phyloP scores from a whole-genome alignment of 768 basidiomycete genomes.

The Boletus subparvulus region DNA sequence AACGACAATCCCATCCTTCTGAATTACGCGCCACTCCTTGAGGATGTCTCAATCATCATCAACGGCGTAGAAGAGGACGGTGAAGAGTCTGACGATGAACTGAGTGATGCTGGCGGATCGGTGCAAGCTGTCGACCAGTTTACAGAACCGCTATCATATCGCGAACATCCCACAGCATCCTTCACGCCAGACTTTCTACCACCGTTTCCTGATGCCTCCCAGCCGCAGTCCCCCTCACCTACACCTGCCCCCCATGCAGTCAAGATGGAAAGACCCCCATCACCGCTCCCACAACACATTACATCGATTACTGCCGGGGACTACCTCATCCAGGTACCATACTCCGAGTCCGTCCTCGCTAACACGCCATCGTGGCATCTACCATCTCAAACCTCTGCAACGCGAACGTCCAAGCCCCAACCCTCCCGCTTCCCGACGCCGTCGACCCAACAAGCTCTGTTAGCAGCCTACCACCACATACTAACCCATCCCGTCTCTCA shows the following conservation, averaged over 20 bases:
- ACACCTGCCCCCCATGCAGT: slow-evolving; percentile 34
- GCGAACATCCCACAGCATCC: slow-evolving; percentile 32
- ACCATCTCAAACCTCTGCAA: slow-evolving; percentile 41
- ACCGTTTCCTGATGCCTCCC: slow-evolving; percentile 33
- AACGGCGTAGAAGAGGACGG: slow-evolving; percentile 32
- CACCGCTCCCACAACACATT: slow-evolving; percentile 45
- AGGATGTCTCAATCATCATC: slow-evolving; percentile 8
- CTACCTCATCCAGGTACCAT: slow-evolving; percentile 70
- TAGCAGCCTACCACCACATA: slow-evolving; percentile 74
- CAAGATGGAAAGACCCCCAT: slow-evolving; percentile 36
- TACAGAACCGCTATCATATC: slow-evolving; percentile 29
- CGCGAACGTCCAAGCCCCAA: slow-evolving; percentile 19
- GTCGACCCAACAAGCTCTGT: slow-evolving; percentile 60
- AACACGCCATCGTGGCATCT: slow-evolving; percentile 69
- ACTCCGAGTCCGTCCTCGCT: slow-evolving; percentile 69
- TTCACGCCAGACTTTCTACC: slow-evolving; percentile 35
- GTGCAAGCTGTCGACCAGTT: slow-evolving; percentile 24
- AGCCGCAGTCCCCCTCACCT: slow-evolving; percentile 35
- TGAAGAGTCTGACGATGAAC: slow-evolving; percentile 31
- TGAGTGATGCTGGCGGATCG: slow-evolving; percentile 8
- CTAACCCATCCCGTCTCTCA: slow-evolving; percentile 65
- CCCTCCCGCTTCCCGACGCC: slow-evolving; percentile 44
- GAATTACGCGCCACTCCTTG: slow-evolving; percentile 40
- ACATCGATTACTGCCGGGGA: slow-evolving; percentile 53
- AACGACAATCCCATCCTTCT: slow-evolving; percentile 57